phyloP scores from a whole-genome alignment of 805 yeast species.

The Ogataea paraovalis region DNA sequence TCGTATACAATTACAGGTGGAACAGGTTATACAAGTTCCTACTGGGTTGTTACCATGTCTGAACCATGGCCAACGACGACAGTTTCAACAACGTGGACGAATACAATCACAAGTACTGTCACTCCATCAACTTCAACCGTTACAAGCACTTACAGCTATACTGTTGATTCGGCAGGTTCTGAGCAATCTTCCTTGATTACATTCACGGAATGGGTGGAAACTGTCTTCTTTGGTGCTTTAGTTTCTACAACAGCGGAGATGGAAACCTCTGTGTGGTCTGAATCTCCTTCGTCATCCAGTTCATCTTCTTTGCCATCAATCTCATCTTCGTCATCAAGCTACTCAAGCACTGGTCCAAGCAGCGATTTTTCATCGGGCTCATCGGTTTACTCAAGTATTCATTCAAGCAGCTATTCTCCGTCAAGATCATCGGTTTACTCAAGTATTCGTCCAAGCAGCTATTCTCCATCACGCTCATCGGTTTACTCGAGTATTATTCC shows the following conservation, averaged over 20 bases:
- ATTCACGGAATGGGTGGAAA: not conserved
- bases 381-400: no score
- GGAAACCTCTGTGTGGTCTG: no score
- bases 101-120: not conserved
- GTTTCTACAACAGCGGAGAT: not conserved
- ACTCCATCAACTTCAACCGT: not conserved
- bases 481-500: no score
- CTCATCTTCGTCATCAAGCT: not conserved
- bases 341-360: not conserved
- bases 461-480: not conserved
- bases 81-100: not conserved
- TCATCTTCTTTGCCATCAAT: not conserved
- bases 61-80: conserved; percentile 1
- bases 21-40: not conserved
- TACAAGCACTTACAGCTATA: not conserved
- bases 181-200: not conserved
- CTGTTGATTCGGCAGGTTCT: not conserved
- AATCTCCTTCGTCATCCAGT: not conserved
- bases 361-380: not conserved
- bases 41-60: not conserved
- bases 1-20: not conserved
- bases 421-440: no score
- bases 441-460: not conserved
- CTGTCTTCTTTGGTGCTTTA: not conserved
- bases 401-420: not conserved